Evolutionary conservation across 2,329 filamentous ascomycete species (phyloP).

Genomic region (Colletotrichum graminicola): DNA sequence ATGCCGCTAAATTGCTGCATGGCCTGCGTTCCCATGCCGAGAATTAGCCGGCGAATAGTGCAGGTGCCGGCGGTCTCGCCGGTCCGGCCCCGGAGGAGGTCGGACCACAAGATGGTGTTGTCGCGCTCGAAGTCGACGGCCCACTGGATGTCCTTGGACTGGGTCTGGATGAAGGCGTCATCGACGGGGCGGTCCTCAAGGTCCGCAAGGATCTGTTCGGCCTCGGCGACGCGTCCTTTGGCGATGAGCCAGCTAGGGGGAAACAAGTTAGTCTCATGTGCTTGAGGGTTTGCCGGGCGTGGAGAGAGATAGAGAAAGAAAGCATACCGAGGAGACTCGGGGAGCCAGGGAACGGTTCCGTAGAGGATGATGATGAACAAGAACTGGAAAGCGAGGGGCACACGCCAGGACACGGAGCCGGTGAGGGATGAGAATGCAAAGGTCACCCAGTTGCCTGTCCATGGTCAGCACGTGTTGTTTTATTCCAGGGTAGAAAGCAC

Average conservation of each 20-base stretch:
- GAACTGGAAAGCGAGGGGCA: slow-evolving; percentile 59
- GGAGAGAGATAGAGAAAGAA: not conserved
- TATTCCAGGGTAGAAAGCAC: not conserved
- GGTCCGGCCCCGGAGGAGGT: slow-evolving; percentile 62
- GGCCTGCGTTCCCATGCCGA: slow-evolving; percentile 60
- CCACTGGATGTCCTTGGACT: slow-evolving; percentile 49
- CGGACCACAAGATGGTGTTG: slow-evolving; percentile 62
- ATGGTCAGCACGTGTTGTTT: not conserved
- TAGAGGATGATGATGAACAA: slow-evolving; percentile 53
- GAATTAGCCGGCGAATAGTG: slow-evolving; percentile 62
- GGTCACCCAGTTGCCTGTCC: slow-evolving; percentile 53
- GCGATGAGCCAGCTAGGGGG: slow-evolving; percentile 47
- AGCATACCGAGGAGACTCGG: slow-evolving; percentile 49
- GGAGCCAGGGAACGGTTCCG: slow-evolving; percentile 48
- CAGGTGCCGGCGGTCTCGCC: slow-evolving; percentile 58
- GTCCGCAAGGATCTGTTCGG: slow-evolving; percentile 48
- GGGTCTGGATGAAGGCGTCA: slow-evolving; percentile 45
- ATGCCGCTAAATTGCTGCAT: slow-evolving; percentile 49
- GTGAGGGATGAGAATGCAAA: slow-evolving; percentile 53
- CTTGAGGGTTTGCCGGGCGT: accelerated
- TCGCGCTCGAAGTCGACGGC: slow-evolving; percentile 51
- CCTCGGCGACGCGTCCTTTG: slow-evolving; percentile 46
- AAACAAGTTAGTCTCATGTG: not conserved
- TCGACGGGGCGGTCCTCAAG: slow-evolving; percentile 45
- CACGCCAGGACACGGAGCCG: slow-evolving; percentile 53